Base-by-base conservation (phyloP, 2,329 filamentous ascomycete species). In the Ophiocordyceps camponoti-rufipedis region DNA sequence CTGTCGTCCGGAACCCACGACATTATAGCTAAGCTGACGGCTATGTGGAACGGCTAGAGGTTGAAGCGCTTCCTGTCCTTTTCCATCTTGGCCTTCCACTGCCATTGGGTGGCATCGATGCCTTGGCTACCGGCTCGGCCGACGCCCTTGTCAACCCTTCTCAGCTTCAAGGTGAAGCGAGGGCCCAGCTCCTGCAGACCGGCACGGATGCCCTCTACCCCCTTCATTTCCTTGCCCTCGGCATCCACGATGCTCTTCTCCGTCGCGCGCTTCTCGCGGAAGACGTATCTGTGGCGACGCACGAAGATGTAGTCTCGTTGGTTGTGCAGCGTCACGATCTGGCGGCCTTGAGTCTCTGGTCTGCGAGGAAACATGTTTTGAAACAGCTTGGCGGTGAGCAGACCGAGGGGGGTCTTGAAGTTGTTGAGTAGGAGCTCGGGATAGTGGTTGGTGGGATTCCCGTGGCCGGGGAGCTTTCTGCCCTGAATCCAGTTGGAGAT, bases 291-390 rank as follows among this genome's bases (percentile, higher is more conserved):
- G 62, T 96, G 88, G 35, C 88, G 72, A 5, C 91, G 74, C 44
- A 96, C 73, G 61, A 98, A 98, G 54, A 96, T 91, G 62, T 89
- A 96, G 62, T 96, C 89, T 51, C 89, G 81, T 67, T 94, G 88
- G 55, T 95, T 95, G 63, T 95, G 87, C 45, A 95, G 65, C 1
- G 89, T 95, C 9, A 95, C 78, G 1, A 95, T 88, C 57, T 95
- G 88, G 23, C 89, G 71, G 5, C 89, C 89, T 52, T 82, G 72
- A 6, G 96, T 69, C 55, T 96, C 85, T 0, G 91, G 89, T 41
- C 78, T 75, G 0, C 80, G 75, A 0, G 89, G 91, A 62, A 66
- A 66, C 42, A 67, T 51, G 11, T 59, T 62, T 51, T 60, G 57
- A 67, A 98, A 91, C 1, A 95, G 68, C 55, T 86, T 80, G 9